Percentiles rank a stretch among this genome's conserved stretches.
Evolutionary conservation across 140 eudicot species (phyloP).

Genomic region (Bidens hawaiensis): DNA sequence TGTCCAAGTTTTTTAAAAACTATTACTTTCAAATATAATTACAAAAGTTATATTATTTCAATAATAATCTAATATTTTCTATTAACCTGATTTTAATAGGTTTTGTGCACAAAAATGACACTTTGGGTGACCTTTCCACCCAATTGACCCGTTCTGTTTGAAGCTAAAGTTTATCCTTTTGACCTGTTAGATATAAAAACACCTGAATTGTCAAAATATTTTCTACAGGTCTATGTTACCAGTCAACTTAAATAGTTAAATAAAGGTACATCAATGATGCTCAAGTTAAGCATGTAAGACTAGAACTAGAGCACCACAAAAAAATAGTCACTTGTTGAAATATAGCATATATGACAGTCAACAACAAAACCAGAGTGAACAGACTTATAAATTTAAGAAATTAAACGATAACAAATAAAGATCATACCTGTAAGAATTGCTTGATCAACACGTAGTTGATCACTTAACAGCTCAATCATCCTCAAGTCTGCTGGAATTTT

Average conservation of each 20-base stretch:
- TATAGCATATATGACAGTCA: neutral
- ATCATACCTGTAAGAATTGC: slow-evolving; percentile 93
- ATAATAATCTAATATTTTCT: neutral
- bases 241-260: neutral
- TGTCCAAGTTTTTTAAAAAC: neutral
- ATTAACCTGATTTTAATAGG: neutral
- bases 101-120: neutral
- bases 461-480: slow-evolving; percentile 84
- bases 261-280: neutral
- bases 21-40: neutral
- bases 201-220: neutral
- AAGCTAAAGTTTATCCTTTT: neutral
- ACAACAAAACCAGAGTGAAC: slow-evolving; percentile 4
- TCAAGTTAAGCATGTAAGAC: neutral
- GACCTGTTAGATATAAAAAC: neutral
- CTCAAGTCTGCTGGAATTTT: slow-evolving; percentile 97
- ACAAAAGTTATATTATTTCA: neutral
- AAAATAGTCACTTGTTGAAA: no score
- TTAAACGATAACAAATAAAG: neutral
- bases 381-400: neutral
- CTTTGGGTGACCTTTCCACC: neutral
- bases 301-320: slow-evolving; percentile 1
- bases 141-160: neutral
- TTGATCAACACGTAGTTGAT: slow-evolving; percentile 91
- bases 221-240: neutral